Base-by-base conservation (phyloP, 176 grass and related monocot genomes). In the Puya raimondii region DNA sequence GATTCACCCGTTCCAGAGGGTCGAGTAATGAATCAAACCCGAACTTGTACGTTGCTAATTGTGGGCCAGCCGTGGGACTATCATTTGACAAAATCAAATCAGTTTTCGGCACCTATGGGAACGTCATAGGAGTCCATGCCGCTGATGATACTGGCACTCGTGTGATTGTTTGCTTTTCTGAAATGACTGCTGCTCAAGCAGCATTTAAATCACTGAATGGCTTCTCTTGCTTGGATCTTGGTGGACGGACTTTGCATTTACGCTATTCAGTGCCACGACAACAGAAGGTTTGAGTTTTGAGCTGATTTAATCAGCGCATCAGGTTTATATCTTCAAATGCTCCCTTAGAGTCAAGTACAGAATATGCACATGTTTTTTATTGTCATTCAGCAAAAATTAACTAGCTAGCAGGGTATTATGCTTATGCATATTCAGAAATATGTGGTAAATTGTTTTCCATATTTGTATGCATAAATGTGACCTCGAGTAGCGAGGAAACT, bases 41-140 rank as follows among this genome's bases (percentile, higher is more conserved):
- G 21, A 83, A 81, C 48, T 74, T 93, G 50, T 97, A 83, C 33
- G 81, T 97, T 73, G 89, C 94, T 52, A 97, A 97, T 77, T 92
- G 94, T 74, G 89, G 89, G 17, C 84, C 86, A 14, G 82, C 86
- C 12, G 93, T 92, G 51, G 86, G 93, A 33, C 65, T 97, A 68
- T 71, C 84, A 12, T 57, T 86, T 65, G 74, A 81, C 15, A 81
- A 76, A 66, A 79, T 97, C 21, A 63, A 57, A 70, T 78, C 72
- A 48, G 80, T 47, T 10, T 92, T 97, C 80, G 70, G 70, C 65
- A 70, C 50, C 33, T 97, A 81, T 76, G 93, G 93, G 68, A 72
- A 92, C 63, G 74, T 97, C 3, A 63, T 53, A 3, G 86, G 53
- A 49, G 79, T 97, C 49, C 77, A 81, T 65, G 49, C 77, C 23